phyloP scores from a whole-genome alignment of 768 basidiomycete species.

The Trametopsis cervina region DNA sequence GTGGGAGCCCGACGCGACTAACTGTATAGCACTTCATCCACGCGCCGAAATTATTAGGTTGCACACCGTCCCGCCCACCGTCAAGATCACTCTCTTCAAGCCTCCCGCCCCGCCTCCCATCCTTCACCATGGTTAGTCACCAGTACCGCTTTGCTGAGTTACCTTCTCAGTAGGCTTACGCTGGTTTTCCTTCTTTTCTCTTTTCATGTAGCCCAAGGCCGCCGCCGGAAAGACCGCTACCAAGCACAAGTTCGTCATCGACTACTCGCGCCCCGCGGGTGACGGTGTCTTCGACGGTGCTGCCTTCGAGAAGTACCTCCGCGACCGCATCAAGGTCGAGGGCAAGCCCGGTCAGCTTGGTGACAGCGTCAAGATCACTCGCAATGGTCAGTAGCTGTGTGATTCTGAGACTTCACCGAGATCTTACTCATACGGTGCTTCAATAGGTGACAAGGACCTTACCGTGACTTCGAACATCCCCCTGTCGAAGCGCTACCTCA shows the following conservation, averaged over 20 bases:
- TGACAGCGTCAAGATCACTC: constrained; percentile 79
- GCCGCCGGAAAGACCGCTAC: constrained; percentile 42
- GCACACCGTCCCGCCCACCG: constrained; percentile 15
- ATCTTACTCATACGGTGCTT: constrained; percentile 2
- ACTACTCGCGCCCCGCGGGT: constrained; percentile 77
- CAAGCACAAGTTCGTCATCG: constrained; percentile 78
- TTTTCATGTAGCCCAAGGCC: constrained; percentile 48
- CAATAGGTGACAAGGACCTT: constrained; percentile 71
- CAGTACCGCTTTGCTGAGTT: constrained; percentile 83
- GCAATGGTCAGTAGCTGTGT: constrained; percentile 59
- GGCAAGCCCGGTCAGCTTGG: constrained; percentile 89
- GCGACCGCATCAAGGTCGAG: constrained; percentile 91
- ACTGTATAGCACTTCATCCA: constrained; percentile 46
- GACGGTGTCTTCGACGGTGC: constrained; percentile 57
- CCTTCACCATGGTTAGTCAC: constrained; percentile 65
- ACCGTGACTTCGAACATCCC: constrained; percentile 81
- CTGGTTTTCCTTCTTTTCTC: constrained; percentile 30
- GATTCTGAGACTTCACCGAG: background rate
- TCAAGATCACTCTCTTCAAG: constrained; percentile 23
- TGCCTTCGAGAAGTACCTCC: constrained; percentile 81
- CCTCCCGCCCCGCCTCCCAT: constrained; percentile 12
- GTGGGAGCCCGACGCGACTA: constrained; percentile 19
- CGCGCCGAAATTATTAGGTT: constrained; percentile 9
- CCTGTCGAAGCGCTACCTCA: constrained; percentile 96
- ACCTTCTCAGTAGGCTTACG: constrained; percentile 87